phyloP scores from a whole-genome alignment of 495 filamentous ascomycete genomes.

The Ramalina peruviana region DNA sequence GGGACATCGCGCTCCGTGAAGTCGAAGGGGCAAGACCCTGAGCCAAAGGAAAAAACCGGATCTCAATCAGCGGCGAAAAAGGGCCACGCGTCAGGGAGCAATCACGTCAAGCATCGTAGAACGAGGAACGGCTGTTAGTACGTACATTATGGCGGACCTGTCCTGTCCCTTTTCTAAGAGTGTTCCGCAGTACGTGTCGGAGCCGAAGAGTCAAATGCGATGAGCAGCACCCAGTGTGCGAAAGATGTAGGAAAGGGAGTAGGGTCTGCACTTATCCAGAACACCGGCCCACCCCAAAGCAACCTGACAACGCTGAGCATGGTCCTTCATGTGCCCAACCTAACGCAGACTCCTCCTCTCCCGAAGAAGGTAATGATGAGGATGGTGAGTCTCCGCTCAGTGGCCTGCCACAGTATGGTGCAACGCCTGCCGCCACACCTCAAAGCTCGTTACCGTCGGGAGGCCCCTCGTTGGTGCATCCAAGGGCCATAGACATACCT shows the following conservation, averaged over 20 bases:
- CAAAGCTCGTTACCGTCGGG: no score
- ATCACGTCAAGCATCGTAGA: conserved; percentile 84
- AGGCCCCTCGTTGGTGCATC: no score
- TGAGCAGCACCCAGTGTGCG: conserved; percentile 73
- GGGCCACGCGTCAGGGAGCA: conserved; percentile 34
- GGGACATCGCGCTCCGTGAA: no score
- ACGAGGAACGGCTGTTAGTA: conserved; percentile 81
- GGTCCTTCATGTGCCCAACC: conserved; percentile 30
- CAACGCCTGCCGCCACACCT: no score
- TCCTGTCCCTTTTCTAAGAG: not conserved
- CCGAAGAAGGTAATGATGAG: no score
- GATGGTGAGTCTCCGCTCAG: no score
- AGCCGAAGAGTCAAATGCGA: conserved; percentile 88
- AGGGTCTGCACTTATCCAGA: conserved; percentile 76
- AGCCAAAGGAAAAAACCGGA: not conserved
- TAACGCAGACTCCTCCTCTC: no score
- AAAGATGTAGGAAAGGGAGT: conserved; percentile 74
- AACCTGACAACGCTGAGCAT: conserved; percentile 28
- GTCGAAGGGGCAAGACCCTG: no score
- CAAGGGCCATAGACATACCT: no score
- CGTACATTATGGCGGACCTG: not conserved
- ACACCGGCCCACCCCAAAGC: conserved; percentile 34
- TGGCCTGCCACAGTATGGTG: no score
- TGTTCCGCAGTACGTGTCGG: conserved; percentile 52
- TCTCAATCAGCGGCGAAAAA: conserved; percentile 5